Evolutionary conservation across 2,329 filamentous ascomycete species (phyloP).

Genomic region (Ophiostoma triangulosporum): DNA sequence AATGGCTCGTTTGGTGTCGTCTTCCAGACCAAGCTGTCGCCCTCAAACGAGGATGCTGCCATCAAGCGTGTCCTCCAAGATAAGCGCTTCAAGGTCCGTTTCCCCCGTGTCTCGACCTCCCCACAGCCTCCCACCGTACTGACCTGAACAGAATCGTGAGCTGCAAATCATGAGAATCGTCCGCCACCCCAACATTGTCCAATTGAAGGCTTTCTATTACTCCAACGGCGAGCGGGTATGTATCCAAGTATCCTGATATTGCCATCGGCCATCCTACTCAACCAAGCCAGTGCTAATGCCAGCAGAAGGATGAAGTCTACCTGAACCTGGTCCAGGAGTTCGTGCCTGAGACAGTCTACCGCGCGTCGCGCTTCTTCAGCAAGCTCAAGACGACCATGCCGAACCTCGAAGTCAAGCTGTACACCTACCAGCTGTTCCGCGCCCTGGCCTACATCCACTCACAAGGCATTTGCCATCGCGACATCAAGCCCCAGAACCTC

Average conservation of each 20-base stretch:
- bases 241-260: constrained; percentile 10
- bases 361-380: constrained; percentile 97
- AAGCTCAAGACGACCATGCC: constrained; percentile 99
- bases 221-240: constrained; percentile 93
- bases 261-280: background rate
- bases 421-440: constrained; percentile 98
- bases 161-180: constrained; percentile 99
- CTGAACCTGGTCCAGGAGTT: constrained; percentile 97
- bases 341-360: constrained; percentile 95
- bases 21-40: constrained; percentile 96
- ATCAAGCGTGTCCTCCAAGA: constrained; percentile 98
- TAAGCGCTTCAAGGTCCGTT: constrained; percentile 91
- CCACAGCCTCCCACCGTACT: background rate
- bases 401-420: constrained; percentile 95
- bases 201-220: constrained; percentile 98
- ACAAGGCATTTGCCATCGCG: constrained; percentile 95
- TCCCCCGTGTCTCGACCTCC: background rate
- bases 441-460: constrained; percentile 98
- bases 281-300: background rate
- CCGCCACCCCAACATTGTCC: constrained; percentile 95
- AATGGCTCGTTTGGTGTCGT: constrained; percentile 98
- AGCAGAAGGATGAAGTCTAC: constrained; percentile 92
- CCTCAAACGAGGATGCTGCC: constrained; percentile 94
- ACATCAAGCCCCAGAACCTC: constrained; percentile 98
- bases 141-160: constrained; percentile 67